A percentile compares a stretch with the other conserved stretches of the same genome.
phyloP scores from a whole-genome alignment of 202 grass and related monocot genomes.

The Cymbopogon flexuosus region DNA sequence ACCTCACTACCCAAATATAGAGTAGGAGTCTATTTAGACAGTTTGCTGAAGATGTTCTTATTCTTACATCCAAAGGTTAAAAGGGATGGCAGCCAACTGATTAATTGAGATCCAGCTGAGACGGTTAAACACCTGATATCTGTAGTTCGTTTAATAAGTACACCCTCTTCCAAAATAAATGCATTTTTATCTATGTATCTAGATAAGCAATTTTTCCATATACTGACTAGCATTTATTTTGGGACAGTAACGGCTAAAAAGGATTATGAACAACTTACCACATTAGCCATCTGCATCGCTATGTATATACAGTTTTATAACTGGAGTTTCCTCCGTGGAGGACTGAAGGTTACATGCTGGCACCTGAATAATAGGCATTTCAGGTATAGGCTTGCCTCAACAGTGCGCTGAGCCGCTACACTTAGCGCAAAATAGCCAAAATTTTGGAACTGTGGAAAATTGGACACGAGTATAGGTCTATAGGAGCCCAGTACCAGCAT shows the following conservation, averaged over 20 bases:
- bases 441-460: neutral
- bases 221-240: neutral
- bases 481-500: neutral
- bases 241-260: neutral
- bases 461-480: neutral
- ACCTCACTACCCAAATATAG: too few species aligned
- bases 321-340: neutral
- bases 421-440: neutral
- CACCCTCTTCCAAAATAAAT: neutral
- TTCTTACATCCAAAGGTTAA: neutral
- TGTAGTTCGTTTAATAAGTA: neutral
- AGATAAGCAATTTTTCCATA: too few species aligned
- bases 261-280: neutral
- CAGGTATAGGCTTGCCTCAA: neutral
- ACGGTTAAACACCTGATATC: neutral
- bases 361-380: neutral
- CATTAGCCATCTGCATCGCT: neutral
- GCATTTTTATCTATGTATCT: neutral
- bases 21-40: too few species aligned
- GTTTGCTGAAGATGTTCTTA: too few species aligned
- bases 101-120: neutral
- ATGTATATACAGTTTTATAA: conserved; percentile 15
- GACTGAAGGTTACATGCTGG: neutral
- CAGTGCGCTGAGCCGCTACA: neutral
- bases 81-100: neutral